Conservation (phyloP, 2,329 filamentous ascomycete species). For the Epichloe amarillans region DNA sequence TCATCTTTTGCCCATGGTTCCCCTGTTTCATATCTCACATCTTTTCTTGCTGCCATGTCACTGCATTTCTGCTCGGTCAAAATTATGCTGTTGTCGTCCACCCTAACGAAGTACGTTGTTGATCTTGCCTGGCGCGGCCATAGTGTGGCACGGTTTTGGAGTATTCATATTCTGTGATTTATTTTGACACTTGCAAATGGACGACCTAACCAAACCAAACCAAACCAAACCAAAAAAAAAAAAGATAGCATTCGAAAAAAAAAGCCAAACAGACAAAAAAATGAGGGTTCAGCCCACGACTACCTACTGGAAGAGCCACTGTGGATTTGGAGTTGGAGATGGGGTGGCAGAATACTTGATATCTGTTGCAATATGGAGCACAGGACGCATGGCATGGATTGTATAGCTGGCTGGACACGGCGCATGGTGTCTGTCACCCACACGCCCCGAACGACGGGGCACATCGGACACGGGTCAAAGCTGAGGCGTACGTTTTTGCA, state of each 20-base stretch:
- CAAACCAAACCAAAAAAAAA: not conserved
- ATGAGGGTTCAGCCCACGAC: not conserved
- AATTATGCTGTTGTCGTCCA: not conserved
- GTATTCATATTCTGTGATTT: not conserved
- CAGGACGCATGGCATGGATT: conserved; percentile 5
- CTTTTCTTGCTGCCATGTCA: not conserved
- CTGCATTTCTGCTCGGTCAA: not conserved
- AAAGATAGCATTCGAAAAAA: not conserved
- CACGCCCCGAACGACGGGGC: not conserved
- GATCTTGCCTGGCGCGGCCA: not conserved
- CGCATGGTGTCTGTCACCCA: conserved; percentile 3
- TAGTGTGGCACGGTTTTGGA: not conserved
- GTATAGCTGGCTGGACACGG: conserved; percentile 1
- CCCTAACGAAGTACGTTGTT: not conserved
- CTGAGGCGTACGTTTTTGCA: conserved; percentile 3
- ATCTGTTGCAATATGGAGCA: conserved; percentile 2
- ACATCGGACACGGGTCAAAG: conserved; percentile 1
- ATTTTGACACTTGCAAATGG: not conserved
- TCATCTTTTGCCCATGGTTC: not conserved
- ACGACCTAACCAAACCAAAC: no score
- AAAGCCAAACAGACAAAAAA: not conserved
- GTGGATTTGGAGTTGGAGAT: conserved; percentile 3
- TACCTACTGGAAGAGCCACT: not conserved
- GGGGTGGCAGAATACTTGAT: conserved; percentile 2
- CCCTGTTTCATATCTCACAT: not conserved